Percentiles rank a stretch among this genome's conserved stretches.
Evolutionary conservation across 257 asterid genomes (phyloP).

Genomic region (Nicotiana knightiana): DNA sequence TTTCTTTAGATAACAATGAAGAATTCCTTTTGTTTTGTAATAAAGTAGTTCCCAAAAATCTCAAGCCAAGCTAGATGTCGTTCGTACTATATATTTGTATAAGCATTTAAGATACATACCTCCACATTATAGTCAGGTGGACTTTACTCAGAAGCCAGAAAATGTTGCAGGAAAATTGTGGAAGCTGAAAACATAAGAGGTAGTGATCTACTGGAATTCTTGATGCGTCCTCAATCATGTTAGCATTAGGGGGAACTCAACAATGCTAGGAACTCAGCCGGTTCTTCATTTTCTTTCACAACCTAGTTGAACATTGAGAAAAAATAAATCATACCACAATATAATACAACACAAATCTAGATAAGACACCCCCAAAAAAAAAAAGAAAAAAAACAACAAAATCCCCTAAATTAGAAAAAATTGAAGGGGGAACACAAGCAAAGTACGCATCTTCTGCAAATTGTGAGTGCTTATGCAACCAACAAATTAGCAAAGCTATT

Average conservation of each 20-base stretch:
- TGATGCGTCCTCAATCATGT: constrained; percentile 10
- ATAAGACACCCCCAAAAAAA: not conserved
- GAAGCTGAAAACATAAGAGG: constrained; percentile 13
- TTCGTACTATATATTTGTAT: not conserved
- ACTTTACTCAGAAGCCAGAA: constrained; percentile 10
- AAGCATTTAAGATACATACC: not conserved
- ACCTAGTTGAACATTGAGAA: constrained; percentile 21
- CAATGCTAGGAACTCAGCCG: constrained; percentile 34
- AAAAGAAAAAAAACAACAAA: too few species aligned
- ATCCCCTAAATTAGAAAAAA: not conserved
- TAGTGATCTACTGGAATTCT: constrained; percentile 2
- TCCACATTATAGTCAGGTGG: constrained; percentile 4
- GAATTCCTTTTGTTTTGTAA: not conserved
- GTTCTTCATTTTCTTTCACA: constrained; percentile 42
- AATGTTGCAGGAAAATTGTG: constrained; percentile 4
- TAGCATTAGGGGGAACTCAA: constrained; percentile 24
- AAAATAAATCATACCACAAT: not conserved
- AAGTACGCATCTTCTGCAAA: not conserved
- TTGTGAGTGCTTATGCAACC: not conserved
- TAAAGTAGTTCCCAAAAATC: not conserved
- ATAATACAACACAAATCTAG: not conserved
- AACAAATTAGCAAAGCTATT: not conserved
- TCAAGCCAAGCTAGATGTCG: not conserved
- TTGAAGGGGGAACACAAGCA: not conserved
- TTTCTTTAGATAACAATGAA: not conserved